Evolutionary conservation across 345 rosid species (phyloP).

Genomic region (Moricandia arvensis): DNA sequence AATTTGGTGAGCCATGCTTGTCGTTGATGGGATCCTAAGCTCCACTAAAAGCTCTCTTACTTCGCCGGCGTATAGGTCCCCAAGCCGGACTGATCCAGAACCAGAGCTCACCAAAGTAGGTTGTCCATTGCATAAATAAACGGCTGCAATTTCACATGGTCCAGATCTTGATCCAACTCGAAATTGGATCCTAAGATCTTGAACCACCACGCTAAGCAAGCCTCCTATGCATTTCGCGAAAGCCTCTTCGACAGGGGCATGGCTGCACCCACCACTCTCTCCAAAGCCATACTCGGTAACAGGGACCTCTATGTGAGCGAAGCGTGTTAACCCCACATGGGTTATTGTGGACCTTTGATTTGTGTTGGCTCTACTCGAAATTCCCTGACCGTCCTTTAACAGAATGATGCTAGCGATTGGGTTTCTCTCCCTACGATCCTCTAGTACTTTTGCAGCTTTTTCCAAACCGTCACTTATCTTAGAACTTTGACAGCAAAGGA

Average conservation of each 20-base stretch:
- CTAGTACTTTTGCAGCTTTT: conserved; percentile 80
- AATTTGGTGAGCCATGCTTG: conserved; percentile 43
- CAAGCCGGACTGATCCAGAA: conserved; percentile 57
- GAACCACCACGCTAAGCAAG: conserved; percentile 63
- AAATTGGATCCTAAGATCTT: conserved; percentile 71
- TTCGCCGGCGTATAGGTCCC: conserved; percentile 77
- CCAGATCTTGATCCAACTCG: conserved; percentile 56
- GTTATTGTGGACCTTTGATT: conserved; percentile 37
- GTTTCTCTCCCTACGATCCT: conserved; percentile 75
- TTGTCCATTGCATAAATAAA: conserved; percentile 54
- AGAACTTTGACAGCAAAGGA: conserved; percentile 57
- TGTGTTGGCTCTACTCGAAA: conserved; percentile 22
- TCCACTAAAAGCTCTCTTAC: conserved; percentile 77
- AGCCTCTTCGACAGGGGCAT: conserved; percentile 60
- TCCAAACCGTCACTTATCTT: conserved; percentile 60
- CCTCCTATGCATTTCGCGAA: conserved; percentile 64
- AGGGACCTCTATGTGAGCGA: conserved; percentile 68
- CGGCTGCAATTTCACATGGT: conserved; percentile 71
- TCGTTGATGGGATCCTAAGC: conserved; percentile 46
- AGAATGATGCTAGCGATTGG: conserved; percentile 67
- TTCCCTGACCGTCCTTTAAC: conserved; percentile 64
- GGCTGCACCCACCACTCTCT: conserved; percentile 47
- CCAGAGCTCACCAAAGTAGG: conserved; percentile 49
- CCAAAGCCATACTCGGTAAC: conserved; percentile 56
- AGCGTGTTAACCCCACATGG: conserved; percentile 60